Conservation (phyloP, 306 rosid species). For the Neltuma alba region DNA sequence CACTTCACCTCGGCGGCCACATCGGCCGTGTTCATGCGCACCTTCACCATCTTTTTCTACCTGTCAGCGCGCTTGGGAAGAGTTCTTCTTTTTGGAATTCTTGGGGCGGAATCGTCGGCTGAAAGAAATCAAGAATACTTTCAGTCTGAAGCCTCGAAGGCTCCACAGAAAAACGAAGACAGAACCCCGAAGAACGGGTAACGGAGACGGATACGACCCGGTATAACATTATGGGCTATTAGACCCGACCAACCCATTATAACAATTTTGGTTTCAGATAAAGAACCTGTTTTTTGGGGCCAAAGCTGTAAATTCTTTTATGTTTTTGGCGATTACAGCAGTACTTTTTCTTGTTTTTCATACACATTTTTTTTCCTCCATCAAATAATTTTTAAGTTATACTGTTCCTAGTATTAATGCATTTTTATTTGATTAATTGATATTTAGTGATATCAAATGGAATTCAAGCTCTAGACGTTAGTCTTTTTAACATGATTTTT, state of each 20-base stretch:
- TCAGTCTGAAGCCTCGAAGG: not conserved
- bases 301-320: too few species aligned
- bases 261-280: too few species aligned
- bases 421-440: too few species aligned
- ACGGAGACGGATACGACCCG: not conserved
- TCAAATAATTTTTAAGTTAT: too few species aligned
- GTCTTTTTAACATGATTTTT: too few species aligned
- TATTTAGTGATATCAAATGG: too few species aligned
- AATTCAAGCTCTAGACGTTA: too few species aligned
- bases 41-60: slow-evolving; percentile 78
- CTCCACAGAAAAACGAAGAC: not conserved
- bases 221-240: not conserved
- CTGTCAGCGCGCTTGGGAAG: not conserved
- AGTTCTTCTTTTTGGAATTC: slow-evolving; percentile 2
- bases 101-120: not conserved
- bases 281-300: too few species aligned
- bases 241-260: not conserved
- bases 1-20: slow-evolving; percentile 99
- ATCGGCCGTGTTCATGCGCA: slow-evolving; percentile 99
- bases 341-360: too few species aligned
- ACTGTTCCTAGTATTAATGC: too few species aligned
- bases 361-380: too few species aligned
- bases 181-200: not conserved
- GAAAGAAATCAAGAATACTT: not conserved
- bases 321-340: too few species aligned